These are phyloP conservation scores for Cercophora sp. DNA, from an alignment of 495 filamentous ascomycete species.

Conservation along the genomic window DNA sequence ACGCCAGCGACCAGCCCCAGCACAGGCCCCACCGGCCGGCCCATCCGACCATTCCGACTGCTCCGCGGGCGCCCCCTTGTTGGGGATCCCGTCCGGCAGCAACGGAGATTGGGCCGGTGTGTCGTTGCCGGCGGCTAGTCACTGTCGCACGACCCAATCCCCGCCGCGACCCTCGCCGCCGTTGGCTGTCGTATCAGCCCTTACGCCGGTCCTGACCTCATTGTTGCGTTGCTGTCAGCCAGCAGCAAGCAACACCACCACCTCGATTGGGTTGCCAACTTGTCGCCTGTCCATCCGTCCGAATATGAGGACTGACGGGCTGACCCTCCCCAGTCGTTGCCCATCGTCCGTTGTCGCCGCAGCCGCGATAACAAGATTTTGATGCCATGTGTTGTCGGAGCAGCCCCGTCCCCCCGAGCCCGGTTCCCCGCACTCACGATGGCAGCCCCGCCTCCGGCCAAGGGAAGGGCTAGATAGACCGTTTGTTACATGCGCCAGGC, in stretches of 20 bases:
- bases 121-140: slow-evolving; percentile 11
- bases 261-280: no score
- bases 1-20: slow-evolving; percentile 1
- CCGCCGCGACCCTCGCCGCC: not conserved
- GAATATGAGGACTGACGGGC: slow-evolving; percentile 1
- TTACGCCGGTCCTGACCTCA: slow-evolving; percentile 5
- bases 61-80: slow-evolving; percentile 16
- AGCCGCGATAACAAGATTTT: no score
- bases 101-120: slow-evolving; percentile 16
- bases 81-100: slow-evolving; percentile 13
- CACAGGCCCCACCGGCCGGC: slow-evolving; percentile 17
- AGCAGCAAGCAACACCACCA: not conserved
- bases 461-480: no score
- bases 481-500: no score
- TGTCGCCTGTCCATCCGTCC: not conserved
- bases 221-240: slow-evolving; percentile 2
- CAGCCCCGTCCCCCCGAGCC: no score
- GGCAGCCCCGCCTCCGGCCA: not conserved
- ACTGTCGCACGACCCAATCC: slow-evolving; percentile 7
- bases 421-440: not conserved
- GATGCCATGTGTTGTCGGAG: no score
- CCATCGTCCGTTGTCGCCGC: no score
- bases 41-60: slow-evolving; percentile 25
- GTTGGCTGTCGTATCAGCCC: not conserved
- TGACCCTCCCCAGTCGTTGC: not conserved